Base-by-base conservation (phyloP, 352 stramenopile species). In the Globisporangium ultimum region DNA sequence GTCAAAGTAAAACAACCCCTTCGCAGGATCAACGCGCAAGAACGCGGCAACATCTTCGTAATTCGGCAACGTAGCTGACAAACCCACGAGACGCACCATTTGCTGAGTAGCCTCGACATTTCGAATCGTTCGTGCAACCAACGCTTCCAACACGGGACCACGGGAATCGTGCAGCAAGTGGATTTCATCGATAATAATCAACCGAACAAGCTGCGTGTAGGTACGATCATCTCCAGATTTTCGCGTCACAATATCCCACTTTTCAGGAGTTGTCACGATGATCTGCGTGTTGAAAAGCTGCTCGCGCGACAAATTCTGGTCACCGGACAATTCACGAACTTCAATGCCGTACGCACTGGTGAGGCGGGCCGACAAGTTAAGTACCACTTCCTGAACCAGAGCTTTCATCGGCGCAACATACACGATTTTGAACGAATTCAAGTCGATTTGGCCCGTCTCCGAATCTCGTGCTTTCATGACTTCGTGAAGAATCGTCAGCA, bases 361-460 rank as follows among this genome's bases (percentile, higher is more conserved):
- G n/a, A 99, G 68, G 46, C 97, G 84, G 38, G 97, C 88, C 17
- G 83, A 92, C 56, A 99, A 97, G 62, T 99, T 99, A 21, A 98
- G 86, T 42, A 99, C 97, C 36, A 99, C 91, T 88, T 99, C 98
- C 80, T 99, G 97, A 6, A 99, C 98, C 15, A 99, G 78, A 43
- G 98, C 98, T 73, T 99, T 99, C 98, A 99, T 99, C 5, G 98
- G 98, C 21, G 98, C 98, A 40, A 99, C 96, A 59, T 99, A 99
- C 36, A 99, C 97, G 67, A 99, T 99, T 79, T 99, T 99, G 73
- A 99, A 99, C 17, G 89, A 87, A 41, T 96, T 89, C 18, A 98
- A 58, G 71, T 99, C 96, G 61, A 99, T 95, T 15, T 84, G 74
- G 6, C 93, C 88, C 18, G 87, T 89, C 20, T 89, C 71, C 18